phyloP scores from a whole-genome alignment of 331 rosid species.

The Telfairia occidentalis region DNA sequence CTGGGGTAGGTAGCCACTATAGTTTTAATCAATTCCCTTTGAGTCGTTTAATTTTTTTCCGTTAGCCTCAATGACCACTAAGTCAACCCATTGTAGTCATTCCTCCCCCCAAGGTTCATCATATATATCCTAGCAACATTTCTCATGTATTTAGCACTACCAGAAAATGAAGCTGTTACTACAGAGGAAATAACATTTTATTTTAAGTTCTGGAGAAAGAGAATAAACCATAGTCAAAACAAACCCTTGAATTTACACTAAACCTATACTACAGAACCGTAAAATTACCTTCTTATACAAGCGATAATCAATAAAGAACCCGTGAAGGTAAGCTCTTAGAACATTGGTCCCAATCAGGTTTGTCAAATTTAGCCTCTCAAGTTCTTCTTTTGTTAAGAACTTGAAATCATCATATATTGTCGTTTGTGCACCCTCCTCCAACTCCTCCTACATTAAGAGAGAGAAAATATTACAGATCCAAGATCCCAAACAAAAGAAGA shows the following conservation, averaged over 20 bases:
- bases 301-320: slow-evolving; percentile 53
- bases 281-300: slow-evolving; percentile 62
- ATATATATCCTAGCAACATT: background rate
- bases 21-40: too few relatives aligned
- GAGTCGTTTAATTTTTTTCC: too few relatives aligned
- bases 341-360: slow-evolving; percentile 61
- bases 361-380: slow-evolving; percentile 70
- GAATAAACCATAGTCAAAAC: background rate
- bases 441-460: slow-evolving; percentile 62
- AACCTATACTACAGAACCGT: background rate
- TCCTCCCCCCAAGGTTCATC: background rate
- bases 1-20: too few relatives aligned
- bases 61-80: too few relatives aligned
- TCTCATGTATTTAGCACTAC: background rate
- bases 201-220: too few relatives aligned
- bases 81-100: too few relatives aligned
- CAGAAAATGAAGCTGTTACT: too few relatives aligned
- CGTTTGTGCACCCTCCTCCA: slow-evolving; percentile 62
- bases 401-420: slow-evolving; percentile 56
- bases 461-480: background rate
- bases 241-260: background rate
- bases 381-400: slow-evolving; percentile 85
- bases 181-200: too few relatives aligned
- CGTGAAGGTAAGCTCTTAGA: slow-evolving; percentile 85
- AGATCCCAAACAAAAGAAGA: slow-evolving; percentile 11